phyloP scores from a whole-genome alignment of 768 basidiomycete species.

The Boletus reticulatus region DNA sequence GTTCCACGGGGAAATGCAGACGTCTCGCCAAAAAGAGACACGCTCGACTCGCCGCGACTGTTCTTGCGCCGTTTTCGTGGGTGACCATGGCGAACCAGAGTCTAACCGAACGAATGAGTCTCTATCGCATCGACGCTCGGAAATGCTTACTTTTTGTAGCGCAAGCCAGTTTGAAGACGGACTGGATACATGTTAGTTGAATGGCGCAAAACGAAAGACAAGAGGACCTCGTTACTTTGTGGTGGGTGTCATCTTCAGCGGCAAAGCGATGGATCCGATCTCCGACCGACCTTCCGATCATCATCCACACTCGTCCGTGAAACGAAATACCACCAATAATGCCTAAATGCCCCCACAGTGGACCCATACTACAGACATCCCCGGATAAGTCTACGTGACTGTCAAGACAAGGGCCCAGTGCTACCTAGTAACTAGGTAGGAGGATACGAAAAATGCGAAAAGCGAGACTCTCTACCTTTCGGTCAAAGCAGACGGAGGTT shows the following conservation, averaged over 20 bases:
- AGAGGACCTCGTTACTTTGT: constrained; percentile 12
- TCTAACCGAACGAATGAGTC: constrained; percentile 1
- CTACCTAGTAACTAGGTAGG: no score
- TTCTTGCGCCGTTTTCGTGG: constrained; percentile 21
- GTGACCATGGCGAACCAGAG: constrained; percentile 4
- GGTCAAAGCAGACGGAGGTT: no score
- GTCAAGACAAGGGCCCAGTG: no score
- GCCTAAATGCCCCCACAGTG: no score
- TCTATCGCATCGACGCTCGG: not conserved
- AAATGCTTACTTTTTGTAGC: constrained; percentile 45
- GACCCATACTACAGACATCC: no score
- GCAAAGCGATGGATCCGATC: constrained; percentile 10
- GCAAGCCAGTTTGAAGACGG: constrained; percentile 60
- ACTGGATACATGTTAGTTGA: constrained; percentile 3
- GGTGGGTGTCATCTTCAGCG: constrained; percentile 5
- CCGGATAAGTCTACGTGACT: no score
- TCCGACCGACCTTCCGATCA: constrained; percentile 12
- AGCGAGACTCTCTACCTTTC: no score
- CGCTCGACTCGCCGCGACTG: constrained; percentile 1
- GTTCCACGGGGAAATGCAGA: not conserved
- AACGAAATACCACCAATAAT: no score
- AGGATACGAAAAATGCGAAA: no score
- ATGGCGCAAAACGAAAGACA: not conserved
- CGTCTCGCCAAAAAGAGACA: not conserved
- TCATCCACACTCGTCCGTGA: no score